Evolutionary conservation across 345 rosid species (phyloP), one percentile per base, ranked within the genome.

Genomic region (Streptanthus diversifolius): DNA sequence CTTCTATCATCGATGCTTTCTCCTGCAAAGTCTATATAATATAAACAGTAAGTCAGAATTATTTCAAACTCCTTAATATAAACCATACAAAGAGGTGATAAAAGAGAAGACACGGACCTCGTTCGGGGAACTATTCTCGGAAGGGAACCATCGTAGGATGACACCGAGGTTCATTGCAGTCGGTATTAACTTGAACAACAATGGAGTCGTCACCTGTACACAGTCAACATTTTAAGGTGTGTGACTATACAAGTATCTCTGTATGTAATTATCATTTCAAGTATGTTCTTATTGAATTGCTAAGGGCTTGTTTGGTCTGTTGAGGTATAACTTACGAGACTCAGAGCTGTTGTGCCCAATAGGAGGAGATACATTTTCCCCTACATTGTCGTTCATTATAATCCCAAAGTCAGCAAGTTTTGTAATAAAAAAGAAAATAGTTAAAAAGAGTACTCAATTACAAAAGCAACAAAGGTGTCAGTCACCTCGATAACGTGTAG

Each of bases 341-440:
- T 95, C 55, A 91, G 82, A 69, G 99, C 99, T 62, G 97, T 95
- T 55, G 97, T 95, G 71, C 99, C 98, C 64, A 95, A 87, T 64
- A 95, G 98, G 77, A 95, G 98, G 62, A 95, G 95, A 78, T 95
- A 95, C 96, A 95, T 92, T 86, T 95, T 95, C 76, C 97, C 97
- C 99, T 95, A 79, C 77, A 84, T 48, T 18, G 9, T 49, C 67
- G 56, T 66, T 36, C 29, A 32, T 27, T 24, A 24, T 49, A 48
- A 71, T 2, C 33, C 29, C 27, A 63, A 35, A 13, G 9, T 40
- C 58, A 21, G 21, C 70, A 8, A 64, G 7, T 30, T 39, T 19
- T 13, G 8, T 13, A 9, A 18, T 3, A 45, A 27, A 24, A 11
- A 5, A 29, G 13, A 5, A 45, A 41, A 27, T 25, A 8, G 35